These are phyloP conservation scores for Fraxinus baroniana DNA, from an alignment of 305 asterid genomes.

Conservation along the genomic window DNA sequence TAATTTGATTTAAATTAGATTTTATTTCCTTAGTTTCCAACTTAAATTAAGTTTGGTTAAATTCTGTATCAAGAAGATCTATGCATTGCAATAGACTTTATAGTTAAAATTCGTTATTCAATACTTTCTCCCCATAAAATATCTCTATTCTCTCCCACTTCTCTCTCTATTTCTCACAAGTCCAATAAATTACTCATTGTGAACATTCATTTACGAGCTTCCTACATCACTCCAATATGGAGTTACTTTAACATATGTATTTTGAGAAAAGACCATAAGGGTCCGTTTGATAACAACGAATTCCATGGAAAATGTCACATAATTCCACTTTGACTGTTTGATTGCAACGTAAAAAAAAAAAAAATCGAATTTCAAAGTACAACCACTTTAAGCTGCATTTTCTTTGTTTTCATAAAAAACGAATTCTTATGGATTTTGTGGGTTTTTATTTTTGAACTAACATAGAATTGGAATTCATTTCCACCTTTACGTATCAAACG, in stretches of 20 bases:
- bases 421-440: too few species aligned
- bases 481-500: too few species aligned
- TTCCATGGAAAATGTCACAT: too few species aligned
- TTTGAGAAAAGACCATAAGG: background rate
- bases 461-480: too few species aligned
- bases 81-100: background rate
- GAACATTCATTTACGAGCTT: background rate
- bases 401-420: too few species aligned
- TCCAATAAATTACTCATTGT: background rate
- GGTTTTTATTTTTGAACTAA: too few species aligned
- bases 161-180: background rate
- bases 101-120: background rate
- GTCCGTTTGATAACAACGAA: too few species aligned
- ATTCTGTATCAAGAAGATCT: background rate
- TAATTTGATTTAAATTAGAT: background rate
- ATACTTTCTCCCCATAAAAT: background rate
- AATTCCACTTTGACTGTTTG: too few species aligned
- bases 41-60: background rate
- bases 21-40: background rate
- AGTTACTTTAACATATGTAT: slow-evolving; percentile 2
- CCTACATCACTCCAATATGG: background rate
- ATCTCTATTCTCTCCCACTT: background rate
- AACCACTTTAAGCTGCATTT: too few species aligned
- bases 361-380: too few species aligned
- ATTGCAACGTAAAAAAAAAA: too few species aligned